Base-by-base conservation (phyloP, 1,284 basidiomycete species). In the Heliocybe sulcata region DNA sequence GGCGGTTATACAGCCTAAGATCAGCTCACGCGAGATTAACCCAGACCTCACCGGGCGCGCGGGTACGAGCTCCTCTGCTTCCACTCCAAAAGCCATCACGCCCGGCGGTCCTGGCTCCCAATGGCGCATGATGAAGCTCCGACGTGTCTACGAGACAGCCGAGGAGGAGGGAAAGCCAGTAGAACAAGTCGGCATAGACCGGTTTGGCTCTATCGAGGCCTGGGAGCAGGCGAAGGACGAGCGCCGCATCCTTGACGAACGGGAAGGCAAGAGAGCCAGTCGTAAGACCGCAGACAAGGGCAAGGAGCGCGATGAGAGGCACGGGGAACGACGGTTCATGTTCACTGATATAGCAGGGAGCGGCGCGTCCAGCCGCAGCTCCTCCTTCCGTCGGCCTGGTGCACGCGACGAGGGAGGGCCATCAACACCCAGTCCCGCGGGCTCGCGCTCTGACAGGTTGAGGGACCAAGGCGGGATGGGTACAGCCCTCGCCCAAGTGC, bases 61-160 rank as follows among this genome's bases (percentile, higher is more conserved):
- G 60, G 64, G 65, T 4, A 65, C 84, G 1, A 78, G 85, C 60
- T 74, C 83, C 23, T 80, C 81, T 0, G 69, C 77, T 4, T 68
- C 76, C 58, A 67, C 74, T 9, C 68, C 78, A 0, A 83, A 83
- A 71, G 64, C 79, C 45, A 63, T 74, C 51, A 82, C 78, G 1
- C 90, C 92, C 0, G 94, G 95, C 1, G 93, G 92, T 0, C 90
- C 94, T 1, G 96, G 96, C 10, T 92, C 92, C 16, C 86, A 87
- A 65, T 99, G 96, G 96, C 85, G 96, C 22, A 98, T 98, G 95
- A 94, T 93, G 87, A 94, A 95, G 67, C 81, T 99, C 1, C 83
- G 87, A 35, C 79, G 92, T 12, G 87, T 94, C 1, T 94, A 91
- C 66, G 95, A 98, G 68, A 82, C 90, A 2, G 93, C 91, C 0